Evolutionary conservation across 371 early-diverging fungal genomes (phyloP).

Genomic region (Mucor indicus): DNA sequence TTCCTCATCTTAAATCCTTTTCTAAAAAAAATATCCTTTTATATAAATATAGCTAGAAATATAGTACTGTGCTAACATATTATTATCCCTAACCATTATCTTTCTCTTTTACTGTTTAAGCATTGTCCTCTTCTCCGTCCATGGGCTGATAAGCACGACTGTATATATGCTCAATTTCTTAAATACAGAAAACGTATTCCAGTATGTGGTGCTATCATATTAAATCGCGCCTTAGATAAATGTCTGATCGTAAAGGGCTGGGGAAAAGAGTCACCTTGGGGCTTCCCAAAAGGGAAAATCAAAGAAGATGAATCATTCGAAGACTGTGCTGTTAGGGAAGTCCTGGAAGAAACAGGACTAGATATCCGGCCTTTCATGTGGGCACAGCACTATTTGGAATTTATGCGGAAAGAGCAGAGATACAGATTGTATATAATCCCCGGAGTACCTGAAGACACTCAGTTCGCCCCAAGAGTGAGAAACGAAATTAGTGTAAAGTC

Average conservation of each 20-base stretch:
- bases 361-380: slow-evolving; percentile 77
- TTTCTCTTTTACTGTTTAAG: slow-evolving; percentile 57
- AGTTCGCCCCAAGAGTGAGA: slow-evolving; percentile 87
- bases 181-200: slow-evolving; percentile 97
- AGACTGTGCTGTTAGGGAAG: slow-evolving; percentile 94
- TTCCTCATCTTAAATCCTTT: slow-evolving; percentile 75
- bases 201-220: slow-evolving; percentile 97
- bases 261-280: slow-evolving; percentile 85
- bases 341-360: slow-evolving; percentile 97
- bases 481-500: slow-evolving; percentile 90
- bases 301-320: slow-evolving; percentile 92
- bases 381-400: slow-evolving; percentile 76
- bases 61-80: neutral
- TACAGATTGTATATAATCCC: slow-evolving; percentile 90
- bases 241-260: slow-evolving; percentile 90
- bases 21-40: slow-evolving; percentile 69
- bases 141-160: slow-evolving; percentile 85
- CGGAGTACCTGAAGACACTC: slow-evolving; percentile 84
- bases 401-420: slow-evolving; percentile 81
- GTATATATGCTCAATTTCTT: slow-evolving; percentile 87
- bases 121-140: slow-evolving; percentile 87
- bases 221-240: slow-evolving; percentile 86
- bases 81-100: slow-evolving; percentile 19
- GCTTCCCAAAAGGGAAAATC: slow-evolving; percentile 99
- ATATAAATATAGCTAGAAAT: neutral